Conservation (phyloP, 1,139 yeast genomes). For the Arxiozyma slooffiae region DNA sequence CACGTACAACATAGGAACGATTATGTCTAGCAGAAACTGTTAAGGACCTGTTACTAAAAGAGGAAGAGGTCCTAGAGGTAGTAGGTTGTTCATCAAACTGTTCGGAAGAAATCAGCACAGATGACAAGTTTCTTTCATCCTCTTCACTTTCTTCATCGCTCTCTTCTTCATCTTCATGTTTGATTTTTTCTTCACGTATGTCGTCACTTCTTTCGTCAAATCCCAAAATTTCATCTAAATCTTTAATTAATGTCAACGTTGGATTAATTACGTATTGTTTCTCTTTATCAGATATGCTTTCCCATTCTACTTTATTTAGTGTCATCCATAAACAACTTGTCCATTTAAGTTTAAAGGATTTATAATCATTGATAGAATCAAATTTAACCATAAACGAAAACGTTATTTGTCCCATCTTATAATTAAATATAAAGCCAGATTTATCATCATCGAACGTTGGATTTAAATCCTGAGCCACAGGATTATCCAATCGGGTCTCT, state of each 20-base stretch:
- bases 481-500: conserved; percentile 34
- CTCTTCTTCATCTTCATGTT: conserved; percentile 9
- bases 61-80: conserved; percentile 14
- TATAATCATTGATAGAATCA: conserved; percentile 33
- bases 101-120: conserved; percentile 19
- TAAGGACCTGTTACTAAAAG: conserved; percentile 42
- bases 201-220: conserved; percentile 25
- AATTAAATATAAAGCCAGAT: conserved; percentile 57
- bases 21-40: conserved; percentile 63
- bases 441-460: conserved; percentile 57
- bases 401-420: conserved; percentile 34
- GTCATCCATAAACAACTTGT: conserved; percentile 55
- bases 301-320: conserved; percentile 45
- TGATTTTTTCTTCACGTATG: conserved; percentile 2
- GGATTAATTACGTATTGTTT: conserved; percentile 44
- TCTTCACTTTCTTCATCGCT: conserved; percentile 22
- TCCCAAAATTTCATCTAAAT: conserved; percentile 27
- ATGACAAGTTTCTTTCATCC: conserved; percentile 11
- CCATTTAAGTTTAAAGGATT: conserved; percentile 44
- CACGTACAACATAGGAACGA: conserved; percentile 70
- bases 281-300: conserved; percentile 35
- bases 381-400: conserved; percentile 62
- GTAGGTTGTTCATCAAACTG: conserved; percentile 18
- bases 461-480: conserved; percentile 43
- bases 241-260: conserved; percentile 33